phyloP scores from a whole-genome alignment of 2,329 filamentous ascomycete species.

The Venturia oleaginea region DNA sequence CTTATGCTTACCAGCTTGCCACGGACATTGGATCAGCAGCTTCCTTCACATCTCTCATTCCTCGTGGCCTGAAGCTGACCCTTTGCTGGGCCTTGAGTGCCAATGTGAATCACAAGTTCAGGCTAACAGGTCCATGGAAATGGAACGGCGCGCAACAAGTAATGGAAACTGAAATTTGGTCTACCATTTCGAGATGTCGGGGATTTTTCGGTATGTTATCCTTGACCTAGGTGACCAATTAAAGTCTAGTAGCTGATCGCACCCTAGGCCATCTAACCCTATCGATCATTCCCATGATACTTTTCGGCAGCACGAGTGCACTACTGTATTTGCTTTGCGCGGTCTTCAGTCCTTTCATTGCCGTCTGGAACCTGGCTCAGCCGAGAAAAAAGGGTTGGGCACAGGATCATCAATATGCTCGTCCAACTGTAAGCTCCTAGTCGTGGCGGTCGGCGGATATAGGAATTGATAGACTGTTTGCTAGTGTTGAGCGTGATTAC shows the following conservation, averaged over 20 bases:
- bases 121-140: conserved; percentile 5
- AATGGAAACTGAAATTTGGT: conserved; percentile 10
- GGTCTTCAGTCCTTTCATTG: neutral
- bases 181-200: conserved; percentile 1
- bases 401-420: neutral
- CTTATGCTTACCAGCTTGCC: conserved; percentile 42
- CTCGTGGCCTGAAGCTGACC: neutral
- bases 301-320: conserved; percentile 3
- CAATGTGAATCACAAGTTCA: conserved; percentile 10
- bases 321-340: neutral
- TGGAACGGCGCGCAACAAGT: conserved; percentile 8
- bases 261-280: conserved; percentile 2
- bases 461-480: neutral
- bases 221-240: neutral
- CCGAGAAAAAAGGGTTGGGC: neutral
- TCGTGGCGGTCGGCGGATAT: neutral
- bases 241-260: neutral
- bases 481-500: no score
- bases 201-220: conserved; percentile 5
- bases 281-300: neutral
- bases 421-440: neutral
- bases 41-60: conserved; percentile 18
- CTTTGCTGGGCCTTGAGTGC: conserved; percentile 5
- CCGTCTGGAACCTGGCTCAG: neutral
- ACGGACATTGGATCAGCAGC: conserved; percentile 40